phyloP scores from a whole-genome alignment of 495 filamentous ascomycete species.

The Aspergillus asperescens region DNA sequence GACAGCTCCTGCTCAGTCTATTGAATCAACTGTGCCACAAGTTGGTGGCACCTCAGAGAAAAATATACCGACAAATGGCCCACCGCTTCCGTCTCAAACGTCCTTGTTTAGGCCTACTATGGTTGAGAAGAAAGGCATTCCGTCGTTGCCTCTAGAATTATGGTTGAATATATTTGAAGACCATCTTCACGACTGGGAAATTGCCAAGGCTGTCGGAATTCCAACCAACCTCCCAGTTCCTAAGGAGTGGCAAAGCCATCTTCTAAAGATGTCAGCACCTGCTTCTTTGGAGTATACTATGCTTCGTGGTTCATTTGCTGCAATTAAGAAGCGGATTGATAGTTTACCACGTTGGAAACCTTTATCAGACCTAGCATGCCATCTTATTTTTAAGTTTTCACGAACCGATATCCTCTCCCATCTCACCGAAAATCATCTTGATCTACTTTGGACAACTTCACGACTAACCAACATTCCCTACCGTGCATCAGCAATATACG shows the following conservation, averaged over 20 bases:
- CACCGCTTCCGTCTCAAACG: constrained; percentile 49
- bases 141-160: constrained; percentile 68
- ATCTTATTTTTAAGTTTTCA: constrained; percentile 86
- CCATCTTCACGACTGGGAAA: constrained; percentile 78
- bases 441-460: constrained; percentile 77
- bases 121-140: constrained; percentile 18
- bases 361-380: constrained; percentile 73
- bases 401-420: constrained; percentile 72
- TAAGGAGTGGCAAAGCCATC: constrained; percentile 60
- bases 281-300: constrained; percentile 74
- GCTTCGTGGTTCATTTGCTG: constrained; percentile 60
- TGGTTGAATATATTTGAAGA: constrained; percentile 85
- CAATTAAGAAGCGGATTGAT: constrained; percentile 62
- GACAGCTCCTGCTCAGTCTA: neutral
- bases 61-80: constrained; percentile 57
- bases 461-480: constrained; percentile 76
- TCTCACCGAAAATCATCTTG: constrained; percentile 69
- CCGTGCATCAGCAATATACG: constrained; percentile 79
- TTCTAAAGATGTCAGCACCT: constrained; percentile 45
- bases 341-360: constrained; percentile 62
- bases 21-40: constrained; percentile 9
- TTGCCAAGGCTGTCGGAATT: constrained; percentile 71
- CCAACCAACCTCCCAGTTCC: constrained; percentile 71
- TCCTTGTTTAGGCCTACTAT: constrained; percentile 27
- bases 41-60: constrained; percentile 32